Conservation (phyloP, 768 basidiomycete species). For the Phaeotremella skinneri region DNA sequence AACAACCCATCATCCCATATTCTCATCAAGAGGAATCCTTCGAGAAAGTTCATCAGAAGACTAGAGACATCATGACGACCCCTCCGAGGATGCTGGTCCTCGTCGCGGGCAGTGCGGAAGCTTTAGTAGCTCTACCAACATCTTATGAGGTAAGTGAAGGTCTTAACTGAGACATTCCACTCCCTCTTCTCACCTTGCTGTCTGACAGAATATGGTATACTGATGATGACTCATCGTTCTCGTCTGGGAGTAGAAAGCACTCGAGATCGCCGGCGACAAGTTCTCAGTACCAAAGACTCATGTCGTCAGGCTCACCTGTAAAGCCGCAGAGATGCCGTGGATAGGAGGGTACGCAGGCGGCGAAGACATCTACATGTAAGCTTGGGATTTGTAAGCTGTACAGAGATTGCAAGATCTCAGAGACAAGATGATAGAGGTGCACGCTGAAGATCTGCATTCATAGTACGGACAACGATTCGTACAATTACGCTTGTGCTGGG, state of each 20-base stretch:
- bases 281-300: conserved; percentile 45
- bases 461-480: conserved; percentile 50
- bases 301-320: conserved; percentile 39
- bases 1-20: no score
- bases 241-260: conserved; percentile 34
- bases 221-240: not conserved
- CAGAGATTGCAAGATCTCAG: no score
- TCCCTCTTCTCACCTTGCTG: not conserved
- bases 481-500: conserved; percentile 48
- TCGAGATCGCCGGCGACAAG: conserved; percentile 39
- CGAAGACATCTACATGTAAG: conserved; percentile 46
- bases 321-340: conserved; percentile 43
- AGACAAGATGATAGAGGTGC: not conserved
- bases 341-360: conserved; percentile 33
- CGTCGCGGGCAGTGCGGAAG: conserved; percentile 43
- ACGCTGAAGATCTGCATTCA: not conserved
- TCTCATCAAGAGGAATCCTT: no score
- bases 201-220: conserved; percentile 1
- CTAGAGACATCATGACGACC: conserved; percentile 21
- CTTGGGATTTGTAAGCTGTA: not conserved
- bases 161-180: not conserved
- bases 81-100: conserved; percentile 50
- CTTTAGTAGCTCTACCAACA: conserved; percentile 42
- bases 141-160: conserved; percentile 38
- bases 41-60: no score